phyloP scores from a whole-genome alignment of 768 basidiomycete species.

The Leccinum olivaceopallidum region DNA sequence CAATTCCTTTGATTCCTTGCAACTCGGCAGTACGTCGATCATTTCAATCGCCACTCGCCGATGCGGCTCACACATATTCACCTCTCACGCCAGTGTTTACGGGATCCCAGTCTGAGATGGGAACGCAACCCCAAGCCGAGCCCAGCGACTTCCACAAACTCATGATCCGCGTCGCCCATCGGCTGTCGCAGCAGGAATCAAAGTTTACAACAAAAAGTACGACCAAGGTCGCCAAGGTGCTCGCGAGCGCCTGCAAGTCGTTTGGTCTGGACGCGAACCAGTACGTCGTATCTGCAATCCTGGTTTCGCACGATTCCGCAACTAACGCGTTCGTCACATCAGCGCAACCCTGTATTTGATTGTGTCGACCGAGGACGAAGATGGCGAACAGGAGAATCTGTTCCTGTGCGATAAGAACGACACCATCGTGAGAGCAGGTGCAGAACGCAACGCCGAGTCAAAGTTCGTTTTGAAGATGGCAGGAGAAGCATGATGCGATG shows the following conservation, averaged over 20 bases:
- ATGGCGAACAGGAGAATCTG: constrained; percentile 28
- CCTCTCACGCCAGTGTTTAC: neutral
- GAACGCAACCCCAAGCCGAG: constrained; percentile 5
- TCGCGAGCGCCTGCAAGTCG: constrained; percentile 30
- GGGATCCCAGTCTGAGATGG: constrained; percentile 7
- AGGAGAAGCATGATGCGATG: constrained; percentile 21
- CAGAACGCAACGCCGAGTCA: constrained; percentile 24
- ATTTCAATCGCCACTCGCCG: neutral
- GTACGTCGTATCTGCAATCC: constrained; percentile 15
- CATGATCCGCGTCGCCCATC: constrained; percentile 34
- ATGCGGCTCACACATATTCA: neutral
- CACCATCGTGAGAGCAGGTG: constrained; percentile 27
- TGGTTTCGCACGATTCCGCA: neutral
- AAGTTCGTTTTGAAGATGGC: constrained; percentile 26
- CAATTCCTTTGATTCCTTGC: neutral
- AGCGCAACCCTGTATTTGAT: constrained; percentile 30
- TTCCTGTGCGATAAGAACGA: constrained; percentile 32
- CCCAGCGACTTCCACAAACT: constrained; percentile 15
- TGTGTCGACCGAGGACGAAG: constrained; percentile 25
- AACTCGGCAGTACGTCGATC: constrained; percentile 15
- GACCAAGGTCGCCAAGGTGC: constrained; percentile 33
- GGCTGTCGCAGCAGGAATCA: constrained; percentile 29
- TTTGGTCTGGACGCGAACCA: constrained; percentile 23
- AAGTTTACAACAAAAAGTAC: constrained; percentile 32
- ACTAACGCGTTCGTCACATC: neutral